Evolutionary conservation across 495 filamentous ascomycete species (phyloP), one percentile per base, ranked within the genome.

Genomic region (Antarctomyces pellizariae): DNA sequence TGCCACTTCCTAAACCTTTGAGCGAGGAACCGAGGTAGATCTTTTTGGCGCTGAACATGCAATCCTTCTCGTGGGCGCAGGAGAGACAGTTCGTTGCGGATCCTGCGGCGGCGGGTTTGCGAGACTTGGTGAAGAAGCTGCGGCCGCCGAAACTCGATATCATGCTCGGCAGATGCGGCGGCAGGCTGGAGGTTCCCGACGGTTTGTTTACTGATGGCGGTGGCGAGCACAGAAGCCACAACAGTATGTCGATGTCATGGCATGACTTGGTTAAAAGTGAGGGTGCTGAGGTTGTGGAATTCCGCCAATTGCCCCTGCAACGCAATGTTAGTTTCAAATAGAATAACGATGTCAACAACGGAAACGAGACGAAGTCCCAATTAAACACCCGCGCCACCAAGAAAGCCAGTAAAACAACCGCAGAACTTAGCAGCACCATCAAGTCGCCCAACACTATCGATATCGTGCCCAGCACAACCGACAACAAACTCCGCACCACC

Each of bases 251-350:
- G 15, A 95, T 76, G 37, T 92, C 82, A 45, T 92, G 82, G 40
- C 82, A 92, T 26, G 75, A 86, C 43, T 95, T 97, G 3, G 86
- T 91, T 7, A 97, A 57, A 3, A 97, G 55, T 4, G 73, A 75
- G 3, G 76, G 76, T 1, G 74, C 76, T 0, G 66, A 63, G 0
- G 55, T 56, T 2, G 62, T 70, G 30, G 73, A 68, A 25, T 73
- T 76, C 3, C 86, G 68, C 86, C 86, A 95, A 49, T 93, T 92
- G 8, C 86, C 86, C 11, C 71, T 62, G 24, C 4, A 16, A 14
- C 5, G 13, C 18, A 12, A 6, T n/a, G n/a, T n/a, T n/a, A n/a
- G 11, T 20, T 27, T 16, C 24, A 16, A n/a, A n/a, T n/a, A n/a
- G n/a, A n/a, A n/a, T n/a, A n/a, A n/a, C n/a, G n/a, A n/a, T n/a